A percentile compares a stretch with the other conserved stretches of the same genome.
These are phyloP conservation scores for Sicyos edulis DNA, from an alignment of 306 rosid species.

Conservation along the genomic window DNA sequence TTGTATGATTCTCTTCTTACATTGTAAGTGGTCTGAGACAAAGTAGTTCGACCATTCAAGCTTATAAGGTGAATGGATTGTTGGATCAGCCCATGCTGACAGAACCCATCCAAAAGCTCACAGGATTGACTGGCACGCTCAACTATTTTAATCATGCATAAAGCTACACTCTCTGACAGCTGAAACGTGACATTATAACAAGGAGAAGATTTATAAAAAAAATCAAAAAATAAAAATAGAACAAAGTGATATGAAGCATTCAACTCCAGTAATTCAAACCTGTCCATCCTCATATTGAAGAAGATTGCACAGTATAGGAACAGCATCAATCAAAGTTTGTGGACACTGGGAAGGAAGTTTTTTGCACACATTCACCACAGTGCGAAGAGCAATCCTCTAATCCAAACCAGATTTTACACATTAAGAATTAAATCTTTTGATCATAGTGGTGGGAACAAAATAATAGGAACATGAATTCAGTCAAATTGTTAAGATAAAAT, in stretches of 20 bases:
- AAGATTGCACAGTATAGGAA: slow-evolving; percentile 91
- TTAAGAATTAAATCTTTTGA: neutral
- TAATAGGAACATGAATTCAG: neutral
- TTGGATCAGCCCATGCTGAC: slow-evolving; percentile 69
- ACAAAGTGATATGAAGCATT: slow-evolving; percentile 1
- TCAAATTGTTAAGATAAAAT: slow-evolving; percentile 4
- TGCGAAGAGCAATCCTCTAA: slow-evolving; percentile 92
- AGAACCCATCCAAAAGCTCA: slow-evolving; percentile 77
- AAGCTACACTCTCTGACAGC: slow-evolving; percentile 85
- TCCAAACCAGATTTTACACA: slow-evolving; percentile 10
- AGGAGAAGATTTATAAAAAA: slow-evolving; percentile 7
- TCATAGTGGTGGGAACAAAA: slow-evolving; percentile 2
- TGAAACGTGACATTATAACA: slow-evolving; percentile 35
- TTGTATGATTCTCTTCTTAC: slow-evolving; percentile 34
- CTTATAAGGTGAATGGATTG: slow-evolving; percentile 60
- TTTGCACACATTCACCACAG: slow-evolving; percentile 88
- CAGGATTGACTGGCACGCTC: slow-evolving; percentile 61
- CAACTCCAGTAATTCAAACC: slow-evolving; percentile 39
- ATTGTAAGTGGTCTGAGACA: slow-evolving; percentile 57
- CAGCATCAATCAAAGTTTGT: slow-evolving; percentile 80
- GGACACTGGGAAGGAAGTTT: slow-evolving; percentile 85
- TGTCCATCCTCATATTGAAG: slow-evolving; percentile 85
- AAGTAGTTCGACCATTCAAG: slow-evolving; percentile 51
- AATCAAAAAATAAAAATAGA: neutral
- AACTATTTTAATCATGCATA: slow-evolving; percentile 72